phyloP scores from a whole-genome alignment of 768 basidiomycete species.

The Mycena rebaudengoi region DNA sequence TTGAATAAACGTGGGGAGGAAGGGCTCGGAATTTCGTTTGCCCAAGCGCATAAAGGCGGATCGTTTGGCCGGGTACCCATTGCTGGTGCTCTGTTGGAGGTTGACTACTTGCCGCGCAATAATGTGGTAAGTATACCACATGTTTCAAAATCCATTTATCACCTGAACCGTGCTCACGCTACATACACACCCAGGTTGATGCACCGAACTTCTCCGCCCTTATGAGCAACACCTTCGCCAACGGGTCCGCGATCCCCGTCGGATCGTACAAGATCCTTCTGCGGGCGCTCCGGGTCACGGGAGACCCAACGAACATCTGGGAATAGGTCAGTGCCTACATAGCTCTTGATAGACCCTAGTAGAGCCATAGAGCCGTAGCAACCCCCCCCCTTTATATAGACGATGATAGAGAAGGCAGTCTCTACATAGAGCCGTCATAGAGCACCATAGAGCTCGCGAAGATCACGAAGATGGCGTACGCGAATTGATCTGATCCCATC shows the following conservation, averaged over 20 bases:
- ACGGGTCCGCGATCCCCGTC: constrained; percentile 52
- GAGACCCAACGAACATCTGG: constrained; percentile 46
- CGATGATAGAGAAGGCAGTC: too few relatives aligned
- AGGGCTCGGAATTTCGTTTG: constrained; percentile 43
- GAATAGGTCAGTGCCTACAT: too few relatives aligned
- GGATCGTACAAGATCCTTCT: constrained; percentile 51
- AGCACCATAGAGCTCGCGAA: too few relatives aligned
- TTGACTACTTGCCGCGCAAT: constrained; percentile 18
- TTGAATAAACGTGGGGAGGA: constrained; percentile 41
- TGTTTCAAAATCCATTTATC: too few relatives aligned
- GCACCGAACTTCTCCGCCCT: constrained; percentile 38
- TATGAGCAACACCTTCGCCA: constrained; percentile 47
- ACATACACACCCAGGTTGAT: constrained; percentile 14
- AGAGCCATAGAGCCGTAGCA: too few relatives aligned
- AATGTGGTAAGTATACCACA: constrained; percentile 18
- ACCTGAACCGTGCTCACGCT: neutral
- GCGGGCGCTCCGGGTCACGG: constrained; percentile 52
- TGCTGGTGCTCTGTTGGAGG: constrained; percentile 12
- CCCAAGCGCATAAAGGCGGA: constrained; percentile 42
- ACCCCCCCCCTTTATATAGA: too few relatives aligned
- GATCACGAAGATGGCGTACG: too few relatives aligned
- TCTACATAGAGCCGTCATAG: too few relatives aligned
- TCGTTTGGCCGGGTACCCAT: constrained; percentile 42
- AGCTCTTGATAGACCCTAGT: too few relatives aligned
- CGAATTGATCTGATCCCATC: too few relatives aligned